Conservation (phyloP, 176 grass and related monocot species). For the Musa schizocarpa region DNA sequence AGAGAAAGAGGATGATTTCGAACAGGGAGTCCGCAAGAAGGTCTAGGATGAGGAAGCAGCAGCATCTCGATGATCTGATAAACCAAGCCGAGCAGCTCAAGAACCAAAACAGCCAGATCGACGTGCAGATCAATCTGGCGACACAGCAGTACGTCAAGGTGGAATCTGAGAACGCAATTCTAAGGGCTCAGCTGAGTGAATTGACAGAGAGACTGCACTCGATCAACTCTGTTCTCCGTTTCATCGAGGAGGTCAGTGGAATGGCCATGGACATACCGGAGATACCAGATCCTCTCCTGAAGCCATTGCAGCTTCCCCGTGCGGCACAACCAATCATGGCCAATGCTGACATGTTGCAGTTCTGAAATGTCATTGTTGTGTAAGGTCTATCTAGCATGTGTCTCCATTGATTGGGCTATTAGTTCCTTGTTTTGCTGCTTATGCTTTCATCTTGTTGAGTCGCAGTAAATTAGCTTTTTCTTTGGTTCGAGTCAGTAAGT, state of each 20-base stretch:
- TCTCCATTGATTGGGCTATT: not conserved
- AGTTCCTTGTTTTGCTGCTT: conserved; percentile 1
- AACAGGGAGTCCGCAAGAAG: conserved; percentile 81
- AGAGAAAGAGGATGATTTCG: conserved; percentile 74
- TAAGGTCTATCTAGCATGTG: not conserved
- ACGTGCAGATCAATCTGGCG: conserved; percentile 33
- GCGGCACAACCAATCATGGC: conserved; percentile 52
- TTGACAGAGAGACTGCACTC: conserved; percentile 59
- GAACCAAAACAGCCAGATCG: conserved; percentile 50
- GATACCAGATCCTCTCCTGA: conserved; percentile 55
- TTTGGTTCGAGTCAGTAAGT: not conserved
- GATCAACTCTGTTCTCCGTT: conserved; percentile 59
- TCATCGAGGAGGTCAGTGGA: conserved; percentile 67
- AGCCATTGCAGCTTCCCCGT: conserved; percentile 69
- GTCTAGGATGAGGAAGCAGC: conserved; percentile 80
- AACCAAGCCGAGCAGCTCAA: conserved; percentile 52
- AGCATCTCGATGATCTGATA: conserved; percentile 77
- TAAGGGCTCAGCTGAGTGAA: conserved; percentile 54
- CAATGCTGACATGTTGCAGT: conserved; percentile 46
- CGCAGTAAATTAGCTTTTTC: not conserved
- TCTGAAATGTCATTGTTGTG: conserved; percentile 16
- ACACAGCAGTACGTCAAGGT: conserved; percentile 32
- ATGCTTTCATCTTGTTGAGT: conserved; percentile 7
- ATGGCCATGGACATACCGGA: conserved; percentile 88
- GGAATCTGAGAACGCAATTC: conserved; percentile 68